Base-by-base conservation (phyloP, 2,329 filamentous ascomycete species). In the Xylariaceae sp. region DNA sequence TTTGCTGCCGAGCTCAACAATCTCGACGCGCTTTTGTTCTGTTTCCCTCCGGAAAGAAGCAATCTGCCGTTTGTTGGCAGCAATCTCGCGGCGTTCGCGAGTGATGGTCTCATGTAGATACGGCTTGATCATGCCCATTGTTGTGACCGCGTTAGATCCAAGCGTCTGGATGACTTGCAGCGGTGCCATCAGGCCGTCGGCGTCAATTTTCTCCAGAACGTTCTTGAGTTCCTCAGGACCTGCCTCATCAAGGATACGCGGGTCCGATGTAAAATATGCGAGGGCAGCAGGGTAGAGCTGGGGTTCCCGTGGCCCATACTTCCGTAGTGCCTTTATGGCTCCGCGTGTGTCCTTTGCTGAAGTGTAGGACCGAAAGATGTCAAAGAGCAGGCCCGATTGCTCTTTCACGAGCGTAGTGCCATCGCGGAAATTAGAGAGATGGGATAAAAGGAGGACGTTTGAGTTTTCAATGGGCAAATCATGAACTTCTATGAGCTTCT, bases 281-380 rank as follows among this genome's bases (percentile, higher is more conserved):
- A 99, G 78, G 0, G 94, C 94, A 7, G 94, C 90, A 2, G 92
- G 86, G 67, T 99, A 99, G 1, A 99, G 80, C 58, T 92, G 88
- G 0, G 92, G 91, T 64, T 97, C 92, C 62, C 91, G 85, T 0
- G 88, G 85, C 0, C 94, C 95, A 67, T 99, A 99, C 71, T 95
- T 96, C 57, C 84, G 83, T 41, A 99, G 76, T 0, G 94, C 91
- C 67, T 87, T 89, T 67, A 99, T 90, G 4, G 92, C 92, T 7
- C 94, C 92, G 41, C 82, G 79, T 0, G 94, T 99, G 69, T 99
- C 94, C 61, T 91, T 90, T 27, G 91, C 90, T 0, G 91, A 85
- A 1, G 92, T 96, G 69, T 95, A 96, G 1, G 92, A 96, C 47
- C 94, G 86, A 75, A 99, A 97, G 56, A 99, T 97, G 71, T 99